These are phyloP conservation scores for Fusarium mangiferae DNA, from an alignment of 2,329 filamentous ascomycete species.

Conservation along the genomic window DNA sequence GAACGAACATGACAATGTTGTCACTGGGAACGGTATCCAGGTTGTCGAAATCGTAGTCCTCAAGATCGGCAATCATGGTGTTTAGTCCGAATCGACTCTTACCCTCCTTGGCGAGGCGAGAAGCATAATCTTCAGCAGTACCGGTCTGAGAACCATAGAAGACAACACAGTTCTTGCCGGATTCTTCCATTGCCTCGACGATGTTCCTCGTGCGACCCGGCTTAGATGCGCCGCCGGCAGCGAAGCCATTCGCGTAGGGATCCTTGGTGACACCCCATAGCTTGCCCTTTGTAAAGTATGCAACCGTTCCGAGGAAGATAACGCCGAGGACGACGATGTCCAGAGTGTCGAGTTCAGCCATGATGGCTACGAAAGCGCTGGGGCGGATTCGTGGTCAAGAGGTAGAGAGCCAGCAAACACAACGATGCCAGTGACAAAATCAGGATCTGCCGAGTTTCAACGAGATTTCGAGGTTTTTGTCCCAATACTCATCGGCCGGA, in stretches of 20 bases:
- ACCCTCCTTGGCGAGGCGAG: slow-evolving; percentile 94
- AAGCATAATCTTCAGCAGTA: slow-evolving; percentile 98
- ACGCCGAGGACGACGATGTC: slow-evolving; percentile 90
- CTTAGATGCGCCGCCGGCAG: slow-evolving; percentile 76
- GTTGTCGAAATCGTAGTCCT: slow-evolving; percentile 97
- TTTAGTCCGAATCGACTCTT: slow-evolving; percentile 95
- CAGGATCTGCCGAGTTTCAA: not conserved
- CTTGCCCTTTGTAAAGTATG: slow-evolving; percentile 98
- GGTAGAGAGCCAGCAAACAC: not conserved
- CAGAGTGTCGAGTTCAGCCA: slow-evolving; percentile 96
- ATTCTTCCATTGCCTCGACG: slow-evolving; percentile 94
- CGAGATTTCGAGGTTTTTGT: slow-evolving; percentile 19
- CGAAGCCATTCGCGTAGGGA: slow-evolving; percentile 82
- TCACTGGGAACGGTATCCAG: slow-evolving; percentile 88
- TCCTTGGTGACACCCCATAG: slow-evolving; percentile 92
- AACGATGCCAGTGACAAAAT: not conserved
- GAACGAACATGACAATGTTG: slow-evolving; percentile 92
- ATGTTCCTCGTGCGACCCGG: slow-evolving; percentile 90
- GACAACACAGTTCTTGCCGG: slow-evolving; percentile 95
- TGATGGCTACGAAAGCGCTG: slow-evolving; percentile 55
- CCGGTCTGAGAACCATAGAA: slow-evolving; percentile 99
- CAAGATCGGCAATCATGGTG: slow-evolving; percentile 97
- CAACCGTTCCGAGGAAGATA: slow-evolving; percentile 86
- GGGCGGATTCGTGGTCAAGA: slow-evolving; percentile 6
- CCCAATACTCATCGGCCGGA: slow-evolving; percentile 38